Base-by-base conservation (phyloP, 768 basidiomycete genomes). In the Boletus sp. region DNA sequence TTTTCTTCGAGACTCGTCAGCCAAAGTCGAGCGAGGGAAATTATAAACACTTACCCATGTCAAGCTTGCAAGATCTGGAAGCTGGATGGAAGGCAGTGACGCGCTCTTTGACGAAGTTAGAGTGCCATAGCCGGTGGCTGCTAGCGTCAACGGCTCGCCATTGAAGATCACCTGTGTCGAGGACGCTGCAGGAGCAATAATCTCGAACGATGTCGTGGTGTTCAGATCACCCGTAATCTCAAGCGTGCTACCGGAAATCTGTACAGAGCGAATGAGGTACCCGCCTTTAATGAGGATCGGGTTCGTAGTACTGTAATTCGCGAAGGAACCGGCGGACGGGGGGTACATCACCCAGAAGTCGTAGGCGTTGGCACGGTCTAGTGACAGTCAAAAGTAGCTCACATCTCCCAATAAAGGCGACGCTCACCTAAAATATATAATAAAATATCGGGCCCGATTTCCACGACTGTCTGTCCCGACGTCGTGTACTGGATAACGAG, bases 271-370 rank as follows among this genome's bases (percentile, higher is more conserved):
- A 25, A 79, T 60, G 39, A 80, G 69, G 45, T 80, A 80, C 32
- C 78, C 78, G 51, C 79, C 78, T 60, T 77, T 78, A 34, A 80
- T 68, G 41, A 78, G 72, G 44, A 79, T 72, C 1, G 79, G 74
- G 57, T 77, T 73, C 37, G 74, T 61, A 6, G 72, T 79, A 51
- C 63, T 74, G 54, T 67, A 69, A 50, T 58, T 69, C 6, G 55
- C 64, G 41, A 75, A 75, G 14, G 69, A 48, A 25, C 77, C 74
- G 4, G 62, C 57, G 11, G 74, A 65, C 1, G 74, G 77, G 0
- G 58, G 62, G 50, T 80, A 73, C 55, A 80, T 65, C 30, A 78
- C 73, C 79, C 80, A 81, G 63, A 79, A 79, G 51, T 79, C 70
- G 53, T 81, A 81, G 5, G 80, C 80, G 33, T 72, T 77, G 38